These are phyloP conservation scores for Pugionium cornutum DNA, from an alignment of 345 rosid species.

Conservation along the genomic window DNA sequence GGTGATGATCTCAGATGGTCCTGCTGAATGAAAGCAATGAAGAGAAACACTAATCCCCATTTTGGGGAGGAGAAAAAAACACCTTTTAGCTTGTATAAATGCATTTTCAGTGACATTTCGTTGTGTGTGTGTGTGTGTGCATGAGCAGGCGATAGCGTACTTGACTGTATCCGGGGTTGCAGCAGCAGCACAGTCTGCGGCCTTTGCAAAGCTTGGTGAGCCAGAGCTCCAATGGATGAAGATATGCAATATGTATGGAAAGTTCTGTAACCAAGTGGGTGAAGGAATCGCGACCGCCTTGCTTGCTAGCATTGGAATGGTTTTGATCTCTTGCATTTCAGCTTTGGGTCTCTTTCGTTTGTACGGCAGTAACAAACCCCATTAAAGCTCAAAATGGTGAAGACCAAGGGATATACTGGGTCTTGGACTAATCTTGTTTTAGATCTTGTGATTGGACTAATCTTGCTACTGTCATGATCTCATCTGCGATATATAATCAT, in stretches of 20 bases:
- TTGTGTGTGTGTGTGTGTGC: constrained; percentile 5
- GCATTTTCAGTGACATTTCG: constrained; percentile 7
- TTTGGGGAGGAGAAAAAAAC: neutral
- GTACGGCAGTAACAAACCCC: constrained; percentile 50
- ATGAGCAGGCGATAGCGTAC: constrained; percentile 74
- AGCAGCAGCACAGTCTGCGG: constrained; percentile 73
- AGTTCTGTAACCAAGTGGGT: constrained; percentile 83
- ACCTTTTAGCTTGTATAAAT: neutral
- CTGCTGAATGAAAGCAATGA: constrained; percentile 1
- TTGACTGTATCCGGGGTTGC: constrained; percentile 65
- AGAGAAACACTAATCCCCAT: neutral
- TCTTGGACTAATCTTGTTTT: constrained; percentile 22
- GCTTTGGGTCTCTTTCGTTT: constrained; percentile 82
- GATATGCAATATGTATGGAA: constrained; percentile 69
- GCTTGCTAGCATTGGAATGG: constrained; percentile 58
- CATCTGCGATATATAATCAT: constrained; percentile 16
- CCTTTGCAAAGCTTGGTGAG: constrained; percentile 78
- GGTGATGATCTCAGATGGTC: constrained; percentile 16
- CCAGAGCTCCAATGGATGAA: constrained; percentile 90
- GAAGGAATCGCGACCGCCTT: constrained; percentile 66
- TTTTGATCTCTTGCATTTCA: constrained; percentile 62
- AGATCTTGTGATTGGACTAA: neutral
- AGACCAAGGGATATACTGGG: neutral
- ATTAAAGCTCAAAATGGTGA: constrained; percentile 30
- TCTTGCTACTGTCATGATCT: neutral